Base-by-base conservation (phyloP, 106 monocot species). In the Hemerocallis citrina region DNA sequence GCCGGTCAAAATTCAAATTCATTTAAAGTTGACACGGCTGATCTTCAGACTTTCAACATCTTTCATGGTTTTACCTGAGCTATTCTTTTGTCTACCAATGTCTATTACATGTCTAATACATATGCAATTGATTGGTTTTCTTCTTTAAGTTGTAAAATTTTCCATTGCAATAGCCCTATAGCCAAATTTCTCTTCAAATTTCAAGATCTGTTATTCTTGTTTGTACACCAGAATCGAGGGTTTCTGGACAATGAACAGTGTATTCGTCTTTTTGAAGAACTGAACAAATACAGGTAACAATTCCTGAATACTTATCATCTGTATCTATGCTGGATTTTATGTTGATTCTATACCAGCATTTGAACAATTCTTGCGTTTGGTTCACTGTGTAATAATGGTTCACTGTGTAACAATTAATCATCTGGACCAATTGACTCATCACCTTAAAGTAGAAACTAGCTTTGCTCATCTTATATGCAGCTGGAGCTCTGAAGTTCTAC, bases 211-310 rank as follows among this genome's bases (percentile, higher is more conserved):
- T 37, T 33, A 39, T 66, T 72, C 14, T 48, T 71, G 42, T 63
- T 60, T 82, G 30, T 29, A 60, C 11, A 60, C 36, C 77, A 96
- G 90, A 77, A 68, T 9, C 78, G 59, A 29, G 81, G 81, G 1
- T 91, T 71, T 75, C 81, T 96, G 21, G 49, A 96, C 78, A 87
- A 91, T 74, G 74, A 79, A 9, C 84, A 96, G 19, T 96, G 90
- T 29, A 65, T 63, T 34, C 67, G 47, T 65, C 72, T 96, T 42
- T 88, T 96, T 68, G 87, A 96, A 37, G 90, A 91, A 70, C 59
- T 96, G 40, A 91, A 84, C 77, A 79, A 82, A 21, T 96, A 96
- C 79, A 84, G 91, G 90, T 82, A 77, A 65, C 33, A 41, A 35
- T 45, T 34, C 40, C 34, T 51, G 23, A 59, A 59, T 27, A 0